A percentile compares a stretch with the other conserved stretches of the same genome.
Evolutionary conservation across 2,329 filamentous ascomycete genomes (phyloP).

Genomic region (Cercospora sp.): DNA sequence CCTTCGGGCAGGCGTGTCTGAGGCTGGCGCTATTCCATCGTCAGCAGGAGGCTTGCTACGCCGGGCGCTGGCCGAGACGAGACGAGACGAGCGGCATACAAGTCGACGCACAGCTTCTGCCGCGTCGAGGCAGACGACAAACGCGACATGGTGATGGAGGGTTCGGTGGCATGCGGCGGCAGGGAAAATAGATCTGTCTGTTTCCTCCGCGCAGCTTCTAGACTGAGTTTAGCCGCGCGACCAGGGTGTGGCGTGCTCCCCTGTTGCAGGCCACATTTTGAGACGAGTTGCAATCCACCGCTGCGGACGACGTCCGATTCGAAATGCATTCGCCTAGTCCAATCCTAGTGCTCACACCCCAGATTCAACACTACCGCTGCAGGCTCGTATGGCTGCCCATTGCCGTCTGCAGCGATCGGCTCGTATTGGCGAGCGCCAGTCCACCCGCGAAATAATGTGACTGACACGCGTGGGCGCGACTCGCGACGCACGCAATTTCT

Average conservation of each 20-base stretch:
- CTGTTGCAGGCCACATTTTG: conserved; percentile 7
- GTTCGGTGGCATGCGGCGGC: not conserved
- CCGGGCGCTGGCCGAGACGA: not conserved
- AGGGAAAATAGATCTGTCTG: not conserved
- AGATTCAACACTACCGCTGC: not conserved
- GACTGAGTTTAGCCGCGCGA: conserved; percentile 7
- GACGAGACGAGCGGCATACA: conserved; percentile 53
- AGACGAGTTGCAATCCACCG: not conserved
- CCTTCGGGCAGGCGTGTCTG: conserved; percentile 71
- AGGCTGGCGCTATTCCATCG: conserved; percentile 29
- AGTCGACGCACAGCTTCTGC: conserved; percentile 78
- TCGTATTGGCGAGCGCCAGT: not conserved
- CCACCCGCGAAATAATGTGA: not conserved
- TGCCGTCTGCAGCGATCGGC: not conserved
- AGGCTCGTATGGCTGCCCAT: not conserved
- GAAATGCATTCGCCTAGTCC: not conserved
- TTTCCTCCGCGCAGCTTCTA: not conserved
- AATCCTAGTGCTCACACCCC: not conserved
- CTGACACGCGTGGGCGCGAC: conserved; percentile 3
- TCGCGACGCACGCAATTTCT: not conserved
- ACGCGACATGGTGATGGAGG: conserved; percentile 22
- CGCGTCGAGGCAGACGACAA: conserved; percentile 55
- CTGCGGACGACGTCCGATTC: not conserved
- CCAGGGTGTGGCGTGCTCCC: not conserved
- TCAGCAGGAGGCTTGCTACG: conserved; percentile 11